Percentiles rank a stretch among this genome's conserved stretches.
Conservation (phyloP, 2,329 filamentous ascomycete genomes). For the Tolypocladium endophyticum region DNA sequence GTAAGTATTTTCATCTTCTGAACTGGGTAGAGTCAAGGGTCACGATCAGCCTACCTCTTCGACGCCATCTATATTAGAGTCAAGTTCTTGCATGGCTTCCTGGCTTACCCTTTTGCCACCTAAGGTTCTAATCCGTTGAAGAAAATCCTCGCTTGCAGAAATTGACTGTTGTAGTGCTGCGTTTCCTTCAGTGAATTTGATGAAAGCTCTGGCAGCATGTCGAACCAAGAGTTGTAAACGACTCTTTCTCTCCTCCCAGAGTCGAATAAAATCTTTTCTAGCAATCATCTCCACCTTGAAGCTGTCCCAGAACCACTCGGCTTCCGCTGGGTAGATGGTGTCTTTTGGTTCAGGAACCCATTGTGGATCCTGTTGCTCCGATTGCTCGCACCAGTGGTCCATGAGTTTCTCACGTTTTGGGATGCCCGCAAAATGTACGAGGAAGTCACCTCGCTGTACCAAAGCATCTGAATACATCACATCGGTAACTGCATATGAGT, state of each 20-base stretch:
- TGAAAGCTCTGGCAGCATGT: not conserved
- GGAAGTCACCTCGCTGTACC: not conserved
- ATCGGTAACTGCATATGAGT: not conserved
- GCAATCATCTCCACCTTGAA: not conserved
- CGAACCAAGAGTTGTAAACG: not conserved
- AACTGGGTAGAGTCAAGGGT: not conserved
- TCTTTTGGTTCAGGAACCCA: not conserved
- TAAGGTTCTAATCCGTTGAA: not conserved
- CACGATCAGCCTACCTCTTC: not conserved
- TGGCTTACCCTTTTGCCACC: not conserved
- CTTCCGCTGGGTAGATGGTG: not conserved
- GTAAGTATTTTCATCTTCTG: not conserved
- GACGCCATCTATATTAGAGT: not conserved
- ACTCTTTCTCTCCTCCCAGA: not conserved
- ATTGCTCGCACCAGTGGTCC: not conserved
- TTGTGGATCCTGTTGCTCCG: not conserved
- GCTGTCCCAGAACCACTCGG: not conserved
- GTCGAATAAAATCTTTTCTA: not conserved
- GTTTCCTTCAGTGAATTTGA: not conserved
- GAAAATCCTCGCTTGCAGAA: not conserved
- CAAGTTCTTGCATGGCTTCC: not conserved
- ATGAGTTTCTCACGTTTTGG: not conserved
- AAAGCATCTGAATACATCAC: not conserved
- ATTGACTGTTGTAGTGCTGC: not conserved
- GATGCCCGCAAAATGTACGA: not conserved